Percentiles rank a stretch among this genome's conserved stretches.
phyloP scores from a whole-genome alignment of 768 basidiomycete genomes.

The Pulveroboletus sp. region DNA sequence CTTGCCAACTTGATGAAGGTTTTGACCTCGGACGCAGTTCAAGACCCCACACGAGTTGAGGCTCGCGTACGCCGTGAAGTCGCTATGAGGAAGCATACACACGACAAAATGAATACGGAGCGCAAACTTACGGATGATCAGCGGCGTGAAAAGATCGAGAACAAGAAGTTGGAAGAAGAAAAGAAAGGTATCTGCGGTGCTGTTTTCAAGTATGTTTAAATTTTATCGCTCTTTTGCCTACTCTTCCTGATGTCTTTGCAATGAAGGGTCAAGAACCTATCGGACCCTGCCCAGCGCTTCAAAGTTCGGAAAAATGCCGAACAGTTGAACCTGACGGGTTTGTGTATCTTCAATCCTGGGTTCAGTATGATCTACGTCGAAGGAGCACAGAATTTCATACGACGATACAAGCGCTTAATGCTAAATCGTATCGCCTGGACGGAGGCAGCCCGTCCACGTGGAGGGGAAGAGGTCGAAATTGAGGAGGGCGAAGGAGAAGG shows the following conservation, averaged over 20 bases:
- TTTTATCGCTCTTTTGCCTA: neutral
- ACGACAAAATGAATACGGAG: constrained; percentile 91
- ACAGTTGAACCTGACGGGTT: constrained; percentile 79
- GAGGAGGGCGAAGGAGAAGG: constrained; percentile 47
- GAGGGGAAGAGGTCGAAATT: constrained; percentile 65
- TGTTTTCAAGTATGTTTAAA: constrained; percentile 77
- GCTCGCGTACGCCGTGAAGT: constrained; percentile 93
- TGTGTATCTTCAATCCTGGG: constrained; percentile 84
- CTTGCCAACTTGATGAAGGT: constrained; percentile 97
- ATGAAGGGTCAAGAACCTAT: constrained; percentile 73
- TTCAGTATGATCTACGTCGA: constrained; percentile 94
- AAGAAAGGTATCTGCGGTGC: constrained; percentile 78
- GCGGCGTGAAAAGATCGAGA: constrained; percentile 78
- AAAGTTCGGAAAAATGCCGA: constrained; percentile 97
- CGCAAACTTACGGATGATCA: constrained; percentile 92
- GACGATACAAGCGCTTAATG: constrained; percentile 86
- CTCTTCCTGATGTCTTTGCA: neutral
- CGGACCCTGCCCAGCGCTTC: constrained; percentile 91
- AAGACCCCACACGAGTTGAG: constrained; percentile 97
- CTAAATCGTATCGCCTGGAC: constrained; percentile 89
- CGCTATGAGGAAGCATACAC: constrained; percentile 78
- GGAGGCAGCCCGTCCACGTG: constrained; percentile 77
- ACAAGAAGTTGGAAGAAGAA: constrained; percentile 83
- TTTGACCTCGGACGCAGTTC: constrained; percentile 90
- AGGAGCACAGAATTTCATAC: constrained; percentile 80